phyloP scores from a whole-genome alignment of 176 grass and related monocot species.

The Zea mays region Zm-B73-REFERENCE-NAM-5.0 NC_050103.1:86842001-86842500 shows the following conservation, averaged over 20 bases:
- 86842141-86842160: conserved; percentile 49
- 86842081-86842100: not conserved
- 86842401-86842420: conserved; percentile 5
- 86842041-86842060: not conserved
- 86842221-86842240: conserved; percentile 64
- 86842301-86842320: conserved; percentile 15
- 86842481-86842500: conserved; percentile 9
- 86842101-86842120: conserved; percentile 20
- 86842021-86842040: not conserved
- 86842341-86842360: not conserved
- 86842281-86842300: conserved; percentile 49
- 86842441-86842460: not conserved
- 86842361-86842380: not conserved
- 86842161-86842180: conserved; percentile 60
- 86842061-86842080: conserved; percentile 13
- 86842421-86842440: not conserved
- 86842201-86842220: conserved; percentile 85
- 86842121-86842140: no score
- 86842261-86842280: conserved; percentile 78
- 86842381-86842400: not conserved
- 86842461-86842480: not conserved
- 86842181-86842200: conserved; percentile 89
- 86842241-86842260: conserved; percentile 95
- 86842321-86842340: not conserved
- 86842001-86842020: not conserved